Base-by-base conservation (phyloP, 2,329 filamentous ascomycete genomes). In the Aspergillus eucalypticola region DNA sequence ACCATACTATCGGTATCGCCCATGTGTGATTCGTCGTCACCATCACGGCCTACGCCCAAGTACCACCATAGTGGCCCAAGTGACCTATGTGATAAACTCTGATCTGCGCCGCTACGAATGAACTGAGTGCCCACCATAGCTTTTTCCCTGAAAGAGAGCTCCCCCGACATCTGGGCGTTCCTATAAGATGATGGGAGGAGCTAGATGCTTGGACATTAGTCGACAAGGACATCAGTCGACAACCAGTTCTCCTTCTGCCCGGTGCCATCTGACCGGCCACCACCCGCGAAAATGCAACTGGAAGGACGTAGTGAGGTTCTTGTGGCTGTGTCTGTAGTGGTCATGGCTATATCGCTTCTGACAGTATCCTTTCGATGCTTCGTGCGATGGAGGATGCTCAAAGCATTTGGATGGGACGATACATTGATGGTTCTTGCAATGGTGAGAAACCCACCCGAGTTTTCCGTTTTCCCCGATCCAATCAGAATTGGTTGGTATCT, bases 401-500 rank as follows among this genome's bases (percentile, higher is more conserved):
- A 68, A 60, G 65, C 63, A 19, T 74, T 75, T 61, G 73, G 73
- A n/a, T 71, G 69, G 65, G 73, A 75, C 68, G 73, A 75, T 63
- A 60, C 39, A 4, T 54, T 73, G 8, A 73, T 74, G 71, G 67
- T 75, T 8, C 60, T 69, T 53, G 69, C 71, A 23, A 68, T 71
- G 69, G 71, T 74, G 11, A 15, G 10, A 13, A 35, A 35, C 0
- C 32, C 27, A 10, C 8, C 11, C 3, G 10, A 29, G 27, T 5
- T 29, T 29, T 29, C 27, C 27, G 8, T 29, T 11, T 11, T 0
- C 3, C 10, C 1, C 27, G 10, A 11, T 29, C 10, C 27, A 29
- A 11, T 2, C 3, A 11, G 0, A 29, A 10, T 0, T 10, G 27
- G 0, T 11, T 29, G 27, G 3, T 11, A 29, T 11, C 10, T 11